Evolutionary conservation across 768 basidiomycete genomes (phyloP), one percentile per base, ranked within the genome.

Genomic region (Lyophyllum semitale): DNA sequence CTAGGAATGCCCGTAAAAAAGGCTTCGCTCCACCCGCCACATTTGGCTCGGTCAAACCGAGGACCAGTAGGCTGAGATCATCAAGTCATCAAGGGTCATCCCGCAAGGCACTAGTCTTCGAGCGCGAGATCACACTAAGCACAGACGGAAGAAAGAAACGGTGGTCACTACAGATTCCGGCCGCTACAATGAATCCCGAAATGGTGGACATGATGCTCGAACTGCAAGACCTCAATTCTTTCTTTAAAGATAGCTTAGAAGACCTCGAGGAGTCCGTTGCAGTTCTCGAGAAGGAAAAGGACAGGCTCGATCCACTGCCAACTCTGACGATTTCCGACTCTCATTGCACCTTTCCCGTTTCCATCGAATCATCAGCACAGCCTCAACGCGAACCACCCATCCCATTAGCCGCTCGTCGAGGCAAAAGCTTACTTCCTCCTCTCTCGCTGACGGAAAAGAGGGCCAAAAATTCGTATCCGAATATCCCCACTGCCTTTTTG

Each of bases 271-370:
- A 61, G 20, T 53, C 59, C 32, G 56, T 55, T 29, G 40, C 35
- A 20, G 54, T 54, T 26, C 29, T 60, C 23, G 49, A 45, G 23
- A 51, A 65, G 53, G 57, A 58, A 54, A 64, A 60, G 53, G 54
- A 52, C 43, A 53, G 52, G 30, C 58, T 66, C 26, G 57, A 67
- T 27, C 71, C 74, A n/a, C n/a, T n/a, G n/a, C 73, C 74, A 6
- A 68, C 73, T 17, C 63, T 79, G 15, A 71, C 75, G 26, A 63
- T 78, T 37, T 78, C 78, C n/a, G 71, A 76, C 52, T 78, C 78
- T 40, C 70, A 75, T 44, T 68, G 61, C 45, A 65, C 73, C 1
- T 60, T 77, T 35, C 73, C 77, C 7, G 61, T 77, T 15, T 63
- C 72, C 18, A 60, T 71, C 12, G 73, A 72, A 53, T 71, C 73